Evolutionary conservation across 2,329 filamentous ascomycete species (phyloP).

Genomic region (Xylaria sp.): DNA sequence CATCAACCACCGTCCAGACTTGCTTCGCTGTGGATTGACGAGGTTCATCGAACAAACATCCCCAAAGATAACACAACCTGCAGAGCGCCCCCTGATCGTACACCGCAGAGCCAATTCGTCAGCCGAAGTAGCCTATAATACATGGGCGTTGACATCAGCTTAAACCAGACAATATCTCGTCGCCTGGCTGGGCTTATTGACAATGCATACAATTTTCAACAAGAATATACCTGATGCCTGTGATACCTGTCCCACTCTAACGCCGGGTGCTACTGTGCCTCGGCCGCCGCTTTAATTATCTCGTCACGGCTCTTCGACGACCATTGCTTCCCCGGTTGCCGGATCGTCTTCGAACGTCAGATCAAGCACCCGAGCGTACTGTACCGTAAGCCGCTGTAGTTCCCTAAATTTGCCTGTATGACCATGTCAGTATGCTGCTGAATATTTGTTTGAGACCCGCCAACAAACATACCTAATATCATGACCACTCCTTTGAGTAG

Average conservation of each 20-base stretch:
- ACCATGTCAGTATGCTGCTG: conserved; percentile 43
- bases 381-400: conserved; percentile 91
- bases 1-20: conserved; percentile 8
- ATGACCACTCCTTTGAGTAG: conserved; percentile 90
- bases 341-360: conserved; percentile 61
- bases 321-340: conserved; percentile 52
- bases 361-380: conserved; percentile 86
- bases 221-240: not conserved
- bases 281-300: conserved; percentile 1
- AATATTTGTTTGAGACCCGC: conserved; percentile 15
- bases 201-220: conserved; percentile 7
- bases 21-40: not conserved
- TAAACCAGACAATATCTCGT: conserved; percentile 5
- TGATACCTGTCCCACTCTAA: conserved; percentile 10
- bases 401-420: conserved; percentile 92
- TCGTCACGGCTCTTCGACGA: conserved; percentile 45
- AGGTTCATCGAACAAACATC: conserved; percentile 15
- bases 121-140: conserved; percentile 34
- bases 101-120: conserved; percentile 21
- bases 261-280: conserved; percentile 30
- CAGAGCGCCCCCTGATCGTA: conserved; percentile 20
- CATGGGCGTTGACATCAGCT: conserved; percentile 27
- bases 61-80: not conserved
- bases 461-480: conserved; percentile 78
- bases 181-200: conserved; percentile 7